A percentile compares a stretch with the other conserved stretches of the same genome.
phyloP scores from a whole-genome alignment of 306 rosid species.

The Vigna mungo region DNA sequence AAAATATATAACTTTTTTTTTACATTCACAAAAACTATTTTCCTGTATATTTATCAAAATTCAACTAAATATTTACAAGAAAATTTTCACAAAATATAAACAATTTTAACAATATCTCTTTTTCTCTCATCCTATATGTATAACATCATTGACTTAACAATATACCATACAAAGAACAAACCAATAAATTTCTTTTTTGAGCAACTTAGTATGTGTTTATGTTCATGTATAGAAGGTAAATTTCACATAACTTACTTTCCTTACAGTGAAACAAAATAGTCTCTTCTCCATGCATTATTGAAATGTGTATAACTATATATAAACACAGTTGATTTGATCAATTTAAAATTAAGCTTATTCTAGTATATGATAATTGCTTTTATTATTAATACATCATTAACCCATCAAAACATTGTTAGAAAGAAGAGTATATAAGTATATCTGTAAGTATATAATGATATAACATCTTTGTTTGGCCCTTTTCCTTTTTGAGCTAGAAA shows the following conservation, averaged over 20 bases:
- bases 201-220: too few relatives aligned
- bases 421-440: conserved; percentile 28
- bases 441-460: neutral
- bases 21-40: too few relatives aligned
- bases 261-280: too few relatives aligned
- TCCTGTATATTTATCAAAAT: too few relatives aligned
- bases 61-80: too few relatives aligned
- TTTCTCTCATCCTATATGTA: neutral
- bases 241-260: too few relatives aligned
- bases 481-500: conserved; percentile 39
- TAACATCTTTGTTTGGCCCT: neutral
- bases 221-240: too few relatives aligned
- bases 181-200: neutral
- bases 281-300: too few relatives aligned
- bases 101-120: neutral
- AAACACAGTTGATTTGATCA: neutral
- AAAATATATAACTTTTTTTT: too few relatives aligned
- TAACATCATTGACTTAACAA: neutral
- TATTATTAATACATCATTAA: neutral
- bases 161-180: neutral
- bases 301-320: too few relatives aligned
- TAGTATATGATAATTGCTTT: neutral
- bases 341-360: neutral
- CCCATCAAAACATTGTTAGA: conserved; percentile 9
- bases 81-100: too few relatives aligned